A percentile compares a stretch with the other conserved stretches of the same genome.
Conservation (phyloP, 352 stramenopile species). For the Phytophthora europaea region DNA sequence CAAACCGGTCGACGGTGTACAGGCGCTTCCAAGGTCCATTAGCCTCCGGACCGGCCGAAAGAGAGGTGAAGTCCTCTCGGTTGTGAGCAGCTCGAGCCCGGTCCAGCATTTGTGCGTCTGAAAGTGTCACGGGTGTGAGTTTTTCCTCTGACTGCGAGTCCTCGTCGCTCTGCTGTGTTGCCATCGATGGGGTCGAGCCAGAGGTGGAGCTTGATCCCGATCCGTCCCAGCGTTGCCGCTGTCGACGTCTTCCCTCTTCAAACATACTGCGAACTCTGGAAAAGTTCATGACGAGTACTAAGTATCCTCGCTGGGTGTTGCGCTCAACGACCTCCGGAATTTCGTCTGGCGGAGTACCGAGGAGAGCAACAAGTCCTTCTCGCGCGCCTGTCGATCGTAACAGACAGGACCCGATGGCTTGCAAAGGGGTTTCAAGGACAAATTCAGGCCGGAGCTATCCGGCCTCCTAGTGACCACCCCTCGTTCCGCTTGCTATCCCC, state of each 20-base stretch:
- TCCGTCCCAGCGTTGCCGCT: background rate
- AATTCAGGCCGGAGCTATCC: background rate
- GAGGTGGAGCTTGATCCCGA: background rate
- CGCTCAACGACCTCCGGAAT: background rate
- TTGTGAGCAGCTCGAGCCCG: constrained; percentile 13
- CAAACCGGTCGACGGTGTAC: constrained; percentile 11
- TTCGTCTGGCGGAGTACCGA: background rate
- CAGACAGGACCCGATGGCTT: background rate
- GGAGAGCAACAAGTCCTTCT: background rate
- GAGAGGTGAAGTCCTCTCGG: constrained; percentile 14
- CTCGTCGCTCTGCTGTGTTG: constrained; percentile 27
- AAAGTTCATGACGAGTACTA: background rate
- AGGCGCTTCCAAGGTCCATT: constrained; percentile 18
- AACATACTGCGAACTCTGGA: constrained; percentile 12
- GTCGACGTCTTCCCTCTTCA: constrained; percentile 6
- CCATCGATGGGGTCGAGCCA: background rate
- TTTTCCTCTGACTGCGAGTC: constrained; percentile 14
- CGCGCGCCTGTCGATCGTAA: background rate
- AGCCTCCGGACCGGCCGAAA: constrained; percentile 4
- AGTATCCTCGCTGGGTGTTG: too few relatives aligned
- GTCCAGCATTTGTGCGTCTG: constrained; percentile 16
- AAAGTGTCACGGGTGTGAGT: background rate
- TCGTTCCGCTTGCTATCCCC: too few relatives aligned
- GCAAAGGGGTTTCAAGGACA: background rate
- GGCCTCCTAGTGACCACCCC: too few relatives aligned